Percentiles rank a stretch among this genome's conserved stretches.
phyloP scores from a whole-genome alignment of 371 early-diverging fungal species.

The Haplosporangium sp. region DNA sequence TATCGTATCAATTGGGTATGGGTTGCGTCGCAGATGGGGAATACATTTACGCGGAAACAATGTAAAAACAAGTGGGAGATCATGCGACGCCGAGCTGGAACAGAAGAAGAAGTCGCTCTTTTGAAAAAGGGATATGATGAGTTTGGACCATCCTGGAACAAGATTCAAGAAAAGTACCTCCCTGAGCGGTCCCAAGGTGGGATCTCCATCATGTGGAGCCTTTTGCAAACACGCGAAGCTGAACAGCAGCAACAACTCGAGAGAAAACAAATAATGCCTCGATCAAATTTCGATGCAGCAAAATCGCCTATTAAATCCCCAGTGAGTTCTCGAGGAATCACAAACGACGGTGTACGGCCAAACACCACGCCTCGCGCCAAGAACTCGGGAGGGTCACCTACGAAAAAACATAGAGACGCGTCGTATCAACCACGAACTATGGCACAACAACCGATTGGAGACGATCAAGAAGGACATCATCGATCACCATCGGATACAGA shows the following conservation, averaged over 20 bases:
- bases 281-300: not conserved
- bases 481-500: not conserved
- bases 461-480: constrained; percentile 5
- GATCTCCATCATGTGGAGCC: constrained; percentile 51
- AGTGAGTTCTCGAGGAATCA: not conserved
- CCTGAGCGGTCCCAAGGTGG: constrained; percentile 50
- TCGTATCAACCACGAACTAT: not conserved
- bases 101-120: constrained; percentile 38
- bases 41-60: constrained; percentile 51
- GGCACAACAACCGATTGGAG: not conserved
- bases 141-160: constrained; percentile 47
- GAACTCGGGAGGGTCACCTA: not conserved
- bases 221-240: constrained; percentile 43
- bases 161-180: constrained; percentile 54
- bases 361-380: not conserved
- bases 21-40: constrained; percentile 55
- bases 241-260: constrained; percentile 24
- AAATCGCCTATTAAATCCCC: not conserved
- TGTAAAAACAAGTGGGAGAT: constrained; percentile 57
- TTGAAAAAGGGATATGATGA: constrained; percentile 41
- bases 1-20: constrained; percentile 56
- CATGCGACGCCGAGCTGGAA: constrained; percentile 50
- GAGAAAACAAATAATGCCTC: not conserved
- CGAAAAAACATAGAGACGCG: not conserved
- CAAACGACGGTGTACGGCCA: not conserved